phyloP scores from a whole-genome alignment of 306 rosid species.

The Rubus parviflorus region DNA sequence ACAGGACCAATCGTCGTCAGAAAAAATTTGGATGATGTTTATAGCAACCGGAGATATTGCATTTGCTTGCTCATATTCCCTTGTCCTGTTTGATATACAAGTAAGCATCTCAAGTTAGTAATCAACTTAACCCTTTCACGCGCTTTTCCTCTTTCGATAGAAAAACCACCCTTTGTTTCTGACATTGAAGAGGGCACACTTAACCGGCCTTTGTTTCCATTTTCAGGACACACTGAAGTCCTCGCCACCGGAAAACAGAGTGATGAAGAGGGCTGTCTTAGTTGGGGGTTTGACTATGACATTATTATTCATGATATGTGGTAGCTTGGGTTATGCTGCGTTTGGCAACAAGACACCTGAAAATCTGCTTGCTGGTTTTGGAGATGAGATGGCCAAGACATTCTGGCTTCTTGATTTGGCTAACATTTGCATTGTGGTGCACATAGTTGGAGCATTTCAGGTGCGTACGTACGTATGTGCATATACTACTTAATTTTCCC shows the following conservation, averaged over 20 bases:
- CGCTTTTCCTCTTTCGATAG: background rate
- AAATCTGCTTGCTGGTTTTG: conserved; percentile 64
- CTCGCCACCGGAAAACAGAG: conserved; percentile 62
- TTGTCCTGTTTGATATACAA: conserved; percentile 44
- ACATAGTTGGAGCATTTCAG: conserved; percentile 77
- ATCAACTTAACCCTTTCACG: background rate
- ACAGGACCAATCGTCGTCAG: conserved; percentile 29
- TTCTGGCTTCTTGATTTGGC: conserved; percentile 62
- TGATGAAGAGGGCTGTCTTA: conserved; percentile 52
- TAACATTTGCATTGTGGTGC: conserved; percentile 52
- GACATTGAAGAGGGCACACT: too few species aligned
- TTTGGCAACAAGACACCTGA: conserved; percentile 64
- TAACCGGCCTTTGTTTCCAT: background rate
- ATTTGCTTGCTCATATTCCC: conserved; percentile 44
- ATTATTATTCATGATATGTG: conserved; percentile 43
- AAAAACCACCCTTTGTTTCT: background rate
- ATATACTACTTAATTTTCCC: background rate
- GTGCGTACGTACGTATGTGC: conserved; percentile 24
- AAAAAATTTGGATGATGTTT: conserved; percentile 55
- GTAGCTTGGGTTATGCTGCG: conserved; percentile 68
- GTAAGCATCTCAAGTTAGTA: conserved; percentile 24
- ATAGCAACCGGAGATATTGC: conserved; percentile 62
- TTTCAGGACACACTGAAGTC: conserved; percentile 70
- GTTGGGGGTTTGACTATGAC: conserved; percentile 53
- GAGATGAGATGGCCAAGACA: conserved; percentile 40